Conservation (phyloP, 345 rosid species). For the Geranium rotundifolium region DNA sequence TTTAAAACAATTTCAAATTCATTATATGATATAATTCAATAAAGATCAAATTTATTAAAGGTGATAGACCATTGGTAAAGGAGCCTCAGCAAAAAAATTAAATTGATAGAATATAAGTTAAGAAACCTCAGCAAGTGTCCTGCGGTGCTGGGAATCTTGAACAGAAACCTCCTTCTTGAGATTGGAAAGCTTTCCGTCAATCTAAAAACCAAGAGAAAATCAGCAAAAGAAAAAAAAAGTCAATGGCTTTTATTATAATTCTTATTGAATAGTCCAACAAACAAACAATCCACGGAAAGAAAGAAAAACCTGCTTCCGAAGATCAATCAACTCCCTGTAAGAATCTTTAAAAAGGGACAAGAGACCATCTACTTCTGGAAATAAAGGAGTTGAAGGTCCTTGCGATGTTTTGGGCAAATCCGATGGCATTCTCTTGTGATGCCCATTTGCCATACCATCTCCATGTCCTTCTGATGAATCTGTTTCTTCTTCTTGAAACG, state of each 20-base stretch:
- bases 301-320: constrained; percentile 58
- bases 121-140: constrained; percentile 85
- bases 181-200: constrained; percentile 78
- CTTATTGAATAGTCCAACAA: background rate
- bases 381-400: constrained; percentile 53
- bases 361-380: constrained; percentile 92
- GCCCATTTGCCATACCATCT: constrained; percentile 41
- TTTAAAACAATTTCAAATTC: background rate
- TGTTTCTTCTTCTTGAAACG: constrained; percentile 71
- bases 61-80: no score
- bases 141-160: constrained; percentile 90
- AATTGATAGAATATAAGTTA: constrained; percentile 1
- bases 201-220: constrained; percentile 32
- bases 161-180: constrained; percentile 84
- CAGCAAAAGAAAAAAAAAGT: background rate
- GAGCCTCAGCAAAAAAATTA: background rate
- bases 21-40: background rate
- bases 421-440: constrained; percentile 38
- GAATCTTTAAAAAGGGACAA: constrained; percentile 81
- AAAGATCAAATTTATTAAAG: background rate
- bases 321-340: constrained; percentile 79
- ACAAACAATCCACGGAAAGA: background rate
- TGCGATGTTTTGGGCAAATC: constrained; percentile 45
- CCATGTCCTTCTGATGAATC: constrained; percentile 38
- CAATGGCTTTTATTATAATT: background rate